Evolutionary conservation across 1,284 basidiomycete species (phyloP), one percentile per base, ranked within the genome.

Genomic region (Microbotryomycetes sp.): DNA sequence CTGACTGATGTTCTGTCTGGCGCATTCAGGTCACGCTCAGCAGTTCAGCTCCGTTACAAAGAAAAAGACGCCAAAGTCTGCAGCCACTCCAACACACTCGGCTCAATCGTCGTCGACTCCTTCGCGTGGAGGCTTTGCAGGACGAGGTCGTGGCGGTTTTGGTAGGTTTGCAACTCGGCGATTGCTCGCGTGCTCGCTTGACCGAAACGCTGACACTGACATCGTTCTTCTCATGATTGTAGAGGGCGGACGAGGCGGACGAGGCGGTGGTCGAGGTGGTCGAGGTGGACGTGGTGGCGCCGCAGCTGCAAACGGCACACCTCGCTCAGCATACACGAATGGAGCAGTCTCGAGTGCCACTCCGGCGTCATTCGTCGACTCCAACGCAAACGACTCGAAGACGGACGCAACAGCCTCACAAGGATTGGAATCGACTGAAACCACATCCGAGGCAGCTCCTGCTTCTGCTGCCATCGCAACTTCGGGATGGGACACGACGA

Each of bases 21-120:
- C 19, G 36, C 36, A 42, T 58, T 60, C 73, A 91, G 89, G 89
- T 72, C 81, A 81, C 68, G 86, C 82, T 49, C 83, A 86, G 75
- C 88, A 88, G 76, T 93, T 90, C 88, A 88, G 84, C 50, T 84
- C 87, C 52, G 89, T 92, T 67, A 85, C 84, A 70, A 84, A 83
- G 75, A 92, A 92, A 83, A 92, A 90, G 80, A 86, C 88, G 26
- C 53, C 26, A 55, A 23, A 23, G 31, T 19, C 53, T 22, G 53
- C 53, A 15, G 53, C 53, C 22, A 12, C 53, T 4, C n/a, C 31
- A 23, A 55, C 31, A 29, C 31, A 55, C 61, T 12, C 64, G 54
- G 29, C n/a, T 50, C 23, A 48, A 45, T 29, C 51, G 14, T 26
- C 16, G 30, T 15, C 7, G 31, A 22, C 30, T 15, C 32, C 53